phyloP scores from a whole-genome alignment of 2,329 filamentous ascomycete species.

The Trichoderma endophyticum region DNA sequence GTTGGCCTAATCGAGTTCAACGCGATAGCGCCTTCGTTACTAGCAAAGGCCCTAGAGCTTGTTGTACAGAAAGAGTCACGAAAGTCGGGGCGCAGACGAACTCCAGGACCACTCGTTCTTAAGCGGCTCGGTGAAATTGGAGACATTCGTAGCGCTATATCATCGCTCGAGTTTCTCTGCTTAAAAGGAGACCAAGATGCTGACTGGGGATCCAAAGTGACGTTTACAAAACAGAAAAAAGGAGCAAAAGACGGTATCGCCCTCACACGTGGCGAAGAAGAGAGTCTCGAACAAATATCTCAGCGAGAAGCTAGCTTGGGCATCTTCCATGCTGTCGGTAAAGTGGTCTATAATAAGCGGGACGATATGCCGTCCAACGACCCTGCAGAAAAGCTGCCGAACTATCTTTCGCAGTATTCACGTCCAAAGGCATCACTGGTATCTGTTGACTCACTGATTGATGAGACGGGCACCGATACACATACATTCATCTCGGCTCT shows the following conservation, averaged over 20 bases:
- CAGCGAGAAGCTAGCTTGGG: constrained; percentile 87
- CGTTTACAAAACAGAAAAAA: constrained; percentile 67
- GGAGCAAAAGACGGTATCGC: constrained; percentile 52
- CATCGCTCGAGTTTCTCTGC: constrained; percentile 88
- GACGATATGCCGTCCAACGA: constrained; percentile 50
- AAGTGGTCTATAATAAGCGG: constrained; percentile 94
- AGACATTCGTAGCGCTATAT: constrained; percentile 89
- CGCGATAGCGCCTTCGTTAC: constrained; percentile 77
- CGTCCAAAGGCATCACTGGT: constrained; percentile 64
- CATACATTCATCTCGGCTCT: constrained; percentile 85
- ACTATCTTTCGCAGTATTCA: constrained; percentile 54
- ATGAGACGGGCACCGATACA: constrained; percentile 89
- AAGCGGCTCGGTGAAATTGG: constrained; percentile 80
- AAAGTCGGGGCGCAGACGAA: constrained; percentile 69
- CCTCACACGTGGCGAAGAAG: constrained; percentile 73
- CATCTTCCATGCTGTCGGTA: constrained; percentile 94
- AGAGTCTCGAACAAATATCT: constrained; percentile 76
- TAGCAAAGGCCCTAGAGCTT: constrained; percentile 78
- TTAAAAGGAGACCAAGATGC: constrained; percentile 72
- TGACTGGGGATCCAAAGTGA: constrained; percentile 72
- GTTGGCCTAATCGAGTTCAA: constrained; percentile 89
- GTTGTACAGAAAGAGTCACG: constrained; percentile 82
- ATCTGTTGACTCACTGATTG: constrained; percentile 71
- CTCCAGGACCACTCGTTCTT: constrained; percentile 75
- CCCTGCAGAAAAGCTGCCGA: constrained; percentile 54